These are phyloP conservation scores for Novymonas esmeraldas DNA, from an alignment of 208 protist species.

Conservation along the genomic window DNA sequence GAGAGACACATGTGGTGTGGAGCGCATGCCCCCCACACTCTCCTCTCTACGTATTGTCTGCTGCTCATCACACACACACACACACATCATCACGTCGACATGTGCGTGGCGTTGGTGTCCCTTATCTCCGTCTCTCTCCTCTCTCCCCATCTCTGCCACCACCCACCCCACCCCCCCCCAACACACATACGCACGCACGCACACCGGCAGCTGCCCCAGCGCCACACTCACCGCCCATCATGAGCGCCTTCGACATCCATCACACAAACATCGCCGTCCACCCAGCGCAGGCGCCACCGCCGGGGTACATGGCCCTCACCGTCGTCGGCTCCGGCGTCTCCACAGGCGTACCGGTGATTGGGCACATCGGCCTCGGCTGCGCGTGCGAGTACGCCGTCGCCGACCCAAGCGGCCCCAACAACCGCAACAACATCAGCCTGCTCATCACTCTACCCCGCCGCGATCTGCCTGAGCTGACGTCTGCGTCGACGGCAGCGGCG, in stretches of 20 bases:
- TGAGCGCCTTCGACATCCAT: constrained; percentile 11
- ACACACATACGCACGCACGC: not conserved
- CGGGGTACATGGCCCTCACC: constrained; percentile 43
- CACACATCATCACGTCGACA: no score
- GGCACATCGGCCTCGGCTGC: constrained; percentile 68
- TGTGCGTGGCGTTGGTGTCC: no score
- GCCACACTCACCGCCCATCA: not conserved
- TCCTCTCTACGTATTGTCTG: no score
- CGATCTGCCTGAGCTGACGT: constrained; percentile 2
- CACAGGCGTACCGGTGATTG: constrained; percentile 84
- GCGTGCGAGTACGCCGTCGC: constrained; percentile 75
- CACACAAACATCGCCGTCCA: constrained; percentile 8
- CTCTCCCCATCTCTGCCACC: not conserved
- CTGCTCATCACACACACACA: no score
- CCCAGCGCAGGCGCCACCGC: constrained; percentile 26
- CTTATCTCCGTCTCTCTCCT: not conserved
- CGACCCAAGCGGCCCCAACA: constrained; percentile 62
- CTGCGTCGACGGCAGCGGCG: not conserved
- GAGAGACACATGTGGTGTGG: no score
- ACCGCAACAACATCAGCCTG: constrained; percentile 83
- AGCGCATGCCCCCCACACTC: no score
- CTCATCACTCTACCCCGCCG: constrained; percentile 63
- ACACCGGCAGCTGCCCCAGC: not conserved
- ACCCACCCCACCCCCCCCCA: not conserved
- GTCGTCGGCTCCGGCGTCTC: constrained; percentile 87